A percentile compares a stretch with the other conserved stretches of the same genome.
Conservation (phyloP, 2,329 filamentous ascomycete species). For the Pyrenochaeta sp. region DNA sequence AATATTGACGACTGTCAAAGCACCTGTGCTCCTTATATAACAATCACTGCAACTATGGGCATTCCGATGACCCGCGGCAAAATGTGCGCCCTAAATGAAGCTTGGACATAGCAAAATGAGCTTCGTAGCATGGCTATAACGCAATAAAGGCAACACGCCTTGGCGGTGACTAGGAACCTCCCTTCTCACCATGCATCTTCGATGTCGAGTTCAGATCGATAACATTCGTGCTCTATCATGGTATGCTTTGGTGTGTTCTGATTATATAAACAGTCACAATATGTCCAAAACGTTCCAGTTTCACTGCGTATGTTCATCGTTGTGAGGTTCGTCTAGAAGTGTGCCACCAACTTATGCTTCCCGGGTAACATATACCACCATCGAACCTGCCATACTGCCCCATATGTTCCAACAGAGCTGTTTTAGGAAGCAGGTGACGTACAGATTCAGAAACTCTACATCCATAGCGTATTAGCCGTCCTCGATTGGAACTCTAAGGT, state of each 20-base stretch:
- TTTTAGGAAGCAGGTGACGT: too few relatives aligned
- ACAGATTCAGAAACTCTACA: too few relatives aligned
- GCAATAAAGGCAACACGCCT: conserved; percentile 38
- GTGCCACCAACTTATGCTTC: conserved; percentile 3
- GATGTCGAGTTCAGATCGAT: conserved; percentile 4
- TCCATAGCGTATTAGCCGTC: conserved; percentile 24
- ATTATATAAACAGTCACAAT: neutral
- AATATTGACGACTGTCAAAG: conserved; percentile 6
- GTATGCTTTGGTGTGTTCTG: neutral
- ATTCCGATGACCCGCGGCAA: conserved; percentile 29
- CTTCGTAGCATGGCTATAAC: conserved; percentile 35
- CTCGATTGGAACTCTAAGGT: conserved; percentile 17
- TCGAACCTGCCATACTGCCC: neutral
- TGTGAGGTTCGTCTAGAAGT: neutral
- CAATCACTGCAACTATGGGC: conserved; percentile 3
- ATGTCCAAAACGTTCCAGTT: neutral
- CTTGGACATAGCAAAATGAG: conserved; percentile 25
- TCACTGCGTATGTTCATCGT: neutral
- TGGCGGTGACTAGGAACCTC: conserved; percentile 21
- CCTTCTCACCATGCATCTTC: conserved; percentile 9
- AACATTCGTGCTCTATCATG: neutral
- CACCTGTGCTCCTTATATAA: conserved; percentile 20
- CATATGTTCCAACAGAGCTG: conserved; percentile 1
- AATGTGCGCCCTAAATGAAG: conserved; percentile 38
- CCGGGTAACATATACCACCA: neutral